Base-by-base conservation (phyloP, 352 stramenopile species). In the Phytophthora citricola region DNA sequence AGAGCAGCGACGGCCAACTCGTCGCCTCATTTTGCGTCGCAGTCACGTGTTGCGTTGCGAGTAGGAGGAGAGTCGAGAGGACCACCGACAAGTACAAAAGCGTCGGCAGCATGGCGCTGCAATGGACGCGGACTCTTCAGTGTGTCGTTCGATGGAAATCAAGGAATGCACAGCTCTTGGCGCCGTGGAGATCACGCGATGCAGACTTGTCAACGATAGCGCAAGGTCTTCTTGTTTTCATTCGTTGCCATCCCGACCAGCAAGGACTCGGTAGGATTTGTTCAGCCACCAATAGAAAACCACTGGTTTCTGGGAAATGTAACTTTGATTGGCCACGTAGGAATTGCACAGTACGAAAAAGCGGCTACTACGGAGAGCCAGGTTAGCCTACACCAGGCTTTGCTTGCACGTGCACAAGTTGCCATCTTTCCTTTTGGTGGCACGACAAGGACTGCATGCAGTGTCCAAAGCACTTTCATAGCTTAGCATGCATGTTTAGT, bases 1-100 rank as follows among this genome's bases (percentile, higher is more conserved):
- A 63, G 8, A 46, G 46, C 5, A 83, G 43, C 10, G 66, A 71
- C 9, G 67, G 70, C 34, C 60, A 63, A 8, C n/a, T n/a, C 11
- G 52, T 24, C 50, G 15, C 44, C 27, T 39, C 20, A 48, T 54
- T 22, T 11, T 17, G 4, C 20, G 38, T 14, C 31, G 22, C 22
- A 32, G 22, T 34, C 11, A 31, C 43, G 8, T 36, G 31, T 32
- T 43, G 45, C 22, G 43, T 20, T 34, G 41, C 41, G 11, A 50
- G 24, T 36, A 27, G 12, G 11, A 38, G 5, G 26, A 51, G 15
- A 6, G 45, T 38, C 45, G 26, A 11, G 45, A 38, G 34, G 26
- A 12, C 45, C 24, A 14, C 45, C 12, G 14, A 51, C 26, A 51
- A 4, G 20, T 51, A 51, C 45, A 51, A 36, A 14, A 51, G 5